Evolutionary conservation across 371 early-diverging fungal genomes (phyloP), one percentile per base, ranked within the genome.

Genomic region (Rhizomucor miehei): DNA sequence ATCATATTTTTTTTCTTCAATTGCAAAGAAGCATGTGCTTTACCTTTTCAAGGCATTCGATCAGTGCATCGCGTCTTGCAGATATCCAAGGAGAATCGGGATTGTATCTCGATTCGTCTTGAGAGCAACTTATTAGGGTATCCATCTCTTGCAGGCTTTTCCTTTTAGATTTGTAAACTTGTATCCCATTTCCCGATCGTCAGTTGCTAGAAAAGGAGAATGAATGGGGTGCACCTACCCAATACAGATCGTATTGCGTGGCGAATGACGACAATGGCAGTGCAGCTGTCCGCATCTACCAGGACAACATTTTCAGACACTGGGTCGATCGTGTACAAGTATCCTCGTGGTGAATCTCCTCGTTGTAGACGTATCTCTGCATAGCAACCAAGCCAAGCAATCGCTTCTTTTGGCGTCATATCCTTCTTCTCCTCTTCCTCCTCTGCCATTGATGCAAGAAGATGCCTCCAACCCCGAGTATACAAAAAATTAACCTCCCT

Each of bases 311-410:
- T 53, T 8, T 51, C 47, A 19, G 55, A 50, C 14, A 47, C 24
- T 0, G 75, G 75, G 43, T 75, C 75, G 2, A 75, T 38, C 13
- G 69, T 69, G 44, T 68, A 71, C 8, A 75, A 52, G 51, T 62
- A 71, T 1, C 75, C 75, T 29, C 29, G 29, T 29, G 29, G 5
- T 29, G 29, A 8, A 29, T 29, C 29, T 29, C 29, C 29, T 29
- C 29, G 29, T 29, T 29, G 29, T 8, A 29, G 5, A 3, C 8
- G 29, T 8, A 29, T 8, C 8, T 3, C 8, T 29, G 29, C 29
- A 29, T 29, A 29, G 29, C 5, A 29, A 29, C 29, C 29, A 8
- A 29, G 29, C 29, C 29, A 29, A 29, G 29, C 29, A 8, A 29
- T 29, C 3, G 29, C 29, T 29, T 29, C 29, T 8, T 29, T 29